Evolutionary conservation across 495 filamentous ascomycete genomes (phyloP).

Genomic region (Hyaloscypha finlandica): DNA sequence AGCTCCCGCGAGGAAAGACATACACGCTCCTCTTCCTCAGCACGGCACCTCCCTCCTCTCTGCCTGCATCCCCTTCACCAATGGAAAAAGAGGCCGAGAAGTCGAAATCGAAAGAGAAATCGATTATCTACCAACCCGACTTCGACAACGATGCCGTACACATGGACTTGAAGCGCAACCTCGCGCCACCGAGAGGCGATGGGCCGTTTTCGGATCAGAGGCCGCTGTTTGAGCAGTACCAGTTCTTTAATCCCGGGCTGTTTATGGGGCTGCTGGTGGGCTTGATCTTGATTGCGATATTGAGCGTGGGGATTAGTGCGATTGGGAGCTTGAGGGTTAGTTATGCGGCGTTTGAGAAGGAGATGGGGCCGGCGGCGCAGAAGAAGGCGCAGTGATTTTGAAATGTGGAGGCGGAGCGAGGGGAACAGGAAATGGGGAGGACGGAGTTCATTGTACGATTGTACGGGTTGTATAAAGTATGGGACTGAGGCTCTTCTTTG

Average conservation of each 20-base stretch:
- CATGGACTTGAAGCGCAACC: constrained; percentile 50
- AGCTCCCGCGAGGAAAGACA: background rate
- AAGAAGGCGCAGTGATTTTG: constrained; percentile 70
- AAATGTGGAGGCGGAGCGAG: too few relatives aligned
- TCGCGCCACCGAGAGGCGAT: constrained; percentile 34
- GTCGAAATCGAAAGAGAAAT: too few relatives aligned
- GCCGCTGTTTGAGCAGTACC: constrained; percentile 87
- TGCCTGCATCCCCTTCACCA: background rate
- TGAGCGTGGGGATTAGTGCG: constrained; percentile 75
- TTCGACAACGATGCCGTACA: constrained; percentile 34
- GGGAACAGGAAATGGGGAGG: too few relatives aligned
- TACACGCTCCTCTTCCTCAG: background rate
- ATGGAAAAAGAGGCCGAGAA: too few relatives aligned
- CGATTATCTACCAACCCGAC: background rate
- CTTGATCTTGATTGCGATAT: constrained; percentile 70
- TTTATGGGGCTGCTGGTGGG: constrained; percentile 77
- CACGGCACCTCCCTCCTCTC: background rate
- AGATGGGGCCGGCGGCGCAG: constrained; percentile 82
- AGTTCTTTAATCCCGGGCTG: constrained; percentile 83
- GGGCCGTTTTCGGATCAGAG: constrained; percentile 40
- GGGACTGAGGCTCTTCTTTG: background rate
- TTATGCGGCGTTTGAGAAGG: constrained; percentile 95
- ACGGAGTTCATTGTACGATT: too few relatives aligned
- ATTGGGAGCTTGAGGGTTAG: constrained; percentile 80
- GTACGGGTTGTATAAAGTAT: constrained; percentile 17